Conservation (phyloP, 352 stramenopile genomes). For the Pythium guiyangense region DNA sequence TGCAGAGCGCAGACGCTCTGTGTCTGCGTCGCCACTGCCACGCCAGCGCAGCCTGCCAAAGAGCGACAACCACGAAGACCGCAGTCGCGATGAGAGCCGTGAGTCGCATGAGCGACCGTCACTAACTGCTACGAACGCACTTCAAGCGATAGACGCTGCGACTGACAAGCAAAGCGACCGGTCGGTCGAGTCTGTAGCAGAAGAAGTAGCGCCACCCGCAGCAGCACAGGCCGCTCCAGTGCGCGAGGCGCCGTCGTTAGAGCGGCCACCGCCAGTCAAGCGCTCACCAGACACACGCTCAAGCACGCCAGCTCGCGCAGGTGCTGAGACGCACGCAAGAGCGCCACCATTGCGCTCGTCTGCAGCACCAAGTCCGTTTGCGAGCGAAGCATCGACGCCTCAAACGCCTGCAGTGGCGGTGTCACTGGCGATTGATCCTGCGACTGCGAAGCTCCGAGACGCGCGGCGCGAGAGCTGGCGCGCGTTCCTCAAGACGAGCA, state of each 20-base stretch:
- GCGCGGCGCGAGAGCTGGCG: constrained; percentile 39
- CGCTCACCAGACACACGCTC: no score
- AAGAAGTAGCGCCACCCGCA: no score
- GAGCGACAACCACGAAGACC: not conserved
- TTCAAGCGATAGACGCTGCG: constrained; percentile 17
- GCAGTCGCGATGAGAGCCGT: not conserved
- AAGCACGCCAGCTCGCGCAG: no score
- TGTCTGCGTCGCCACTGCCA: no score
- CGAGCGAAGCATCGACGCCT: not conserved
- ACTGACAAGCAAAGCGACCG: constrained; percentile 10
- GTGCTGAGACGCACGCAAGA: no score
- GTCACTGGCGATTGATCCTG: constrained; percentile 15
- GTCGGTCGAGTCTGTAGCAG: no score
- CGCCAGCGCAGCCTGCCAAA: no score
- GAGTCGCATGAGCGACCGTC: not conserved
- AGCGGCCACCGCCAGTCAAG: no score
- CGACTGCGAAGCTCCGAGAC: constrained; percentile 32
- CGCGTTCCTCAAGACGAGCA: constrained; percentile 46
- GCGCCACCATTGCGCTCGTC: no score
- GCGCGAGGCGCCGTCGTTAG: no score
- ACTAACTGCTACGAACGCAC: not conserved
- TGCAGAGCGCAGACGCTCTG: no score
- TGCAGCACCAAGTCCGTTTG: not conserved
- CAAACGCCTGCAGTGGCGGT: not conserved
- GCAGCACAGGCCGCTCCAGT: no score